phyloP scores from a whole-genome alignment of 345 rosid genomes.

The Dipteronia sinensis region DNA sequence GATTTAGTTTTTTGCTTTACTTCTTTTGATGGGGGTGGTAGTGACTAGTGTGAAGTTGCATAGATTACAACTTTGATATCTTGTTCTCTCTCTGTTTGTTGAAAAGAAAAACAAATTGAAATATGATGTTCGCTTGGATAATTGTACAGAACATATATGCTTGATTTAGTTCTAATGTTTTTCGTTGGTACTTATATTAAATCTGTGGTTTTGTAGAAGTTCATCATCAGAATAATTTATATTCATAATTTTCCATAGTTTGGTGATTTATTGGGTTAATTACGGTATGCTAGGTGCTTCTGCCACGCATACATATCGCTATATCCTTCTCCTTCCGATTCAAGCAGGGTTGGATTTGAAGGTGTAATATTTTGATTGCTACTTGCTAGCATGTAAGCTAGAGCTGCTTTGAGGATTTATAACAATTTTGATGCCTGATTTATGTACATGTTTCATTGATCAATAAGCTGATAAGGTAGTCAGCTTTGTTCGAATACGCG shows the following conservation, averaged over 20 bases:
- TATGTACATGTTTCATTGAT: neutral
- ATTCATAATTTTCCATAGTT: neutral
- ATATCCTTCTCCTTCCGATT: conserved; percentile 14
- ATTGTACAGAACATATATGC: neutral
- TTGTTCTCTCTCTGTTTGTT: neutral
- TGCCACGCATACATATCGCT: conserved; percentile 18
- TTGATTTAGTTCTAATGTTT: neutral
- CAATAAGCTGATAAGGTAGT: conserved; percentile 1
- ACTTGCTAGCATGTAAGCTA: conserved; percentile 11
- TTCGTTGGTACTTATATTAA: neutral
- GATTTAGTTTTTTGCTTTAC: neutral
- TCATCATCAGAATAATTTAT: neutral
- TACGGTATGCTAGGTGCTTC: conserved; percentile 17
- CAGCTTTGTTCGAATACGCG: neutral
- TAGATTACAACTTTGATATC: neutral
- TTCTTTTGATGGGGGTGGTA: neutral
- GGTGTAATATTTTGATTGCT: conserved; percentile 16
- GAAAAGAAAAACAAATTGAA: too few species aligned
- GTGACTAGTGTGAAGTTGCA: neutral
- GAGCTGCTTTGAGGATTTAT: neutral
- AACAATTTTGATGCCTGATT: conserved; percentile 18
- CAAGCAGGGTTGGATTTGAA: conserved; percentile 19
- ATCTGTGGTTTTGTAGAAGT: neutral
- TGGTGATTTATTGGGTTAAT: neutral
- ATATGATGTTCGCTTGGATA: neutral